These are phyloP conservation scores for Chloris gayana DNA, from an alignment of 176 grass and related monocot species.

Conservation along the genomic window DNA sequence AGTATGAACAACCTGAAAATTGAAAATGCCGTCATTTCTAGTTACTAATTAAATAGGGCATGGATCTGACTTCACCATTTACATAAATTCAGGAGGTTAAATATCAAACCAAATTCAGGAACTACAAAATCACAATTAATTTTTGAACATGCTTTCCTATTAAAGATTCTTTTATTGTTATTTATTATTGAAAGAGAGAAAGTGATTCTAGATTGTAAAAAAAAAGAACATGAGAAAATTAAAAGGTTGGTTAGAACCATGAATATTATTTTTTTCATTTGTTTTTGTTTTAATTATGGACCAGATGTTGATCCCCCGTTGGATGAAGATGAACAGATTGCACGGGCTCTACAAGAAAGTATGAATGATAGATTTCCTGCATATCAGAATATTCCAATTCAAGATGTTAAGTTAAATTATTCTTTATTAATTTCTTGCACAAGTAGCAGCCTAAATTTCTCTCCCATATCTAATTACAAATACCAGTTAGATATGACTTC, in stretches of 20 bases:
- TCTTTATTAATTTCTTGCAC: conserved; percentile 15
- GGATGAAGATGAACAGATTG: conserved; percentile 84
- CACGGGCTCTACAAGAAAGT: conserved; percentile 86
- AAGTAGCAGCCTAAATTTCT: background rate
- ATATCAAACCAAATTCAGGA: background rate
- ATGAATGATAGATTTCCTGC: conserved; percentile 57
- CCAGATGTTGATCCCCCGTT: conserved; percentile 38
- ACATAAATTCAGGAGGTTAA: background rate
- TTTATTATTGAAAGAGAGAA: background rate
- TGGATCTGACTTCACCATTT: background rate
- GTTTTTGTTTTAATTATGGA: conserved; percentile 24
- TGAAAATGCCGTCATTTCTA: conserved; percentile 7
- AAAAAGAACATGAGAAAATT: conserved; percentile 21
- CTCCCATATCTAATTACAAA: background rate
- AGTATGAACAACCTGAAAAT: background rate
- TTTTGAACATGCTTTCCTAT: conserved; percentile 16
- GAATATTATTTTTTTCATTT: conserved; percentile 29
- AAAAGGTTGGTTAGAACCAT: conserved; percentile 15
- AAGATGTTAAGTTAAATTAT: conserved; percentile 22
- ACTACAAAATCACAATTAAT: background rate
- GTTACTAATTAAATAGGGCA: background rate
- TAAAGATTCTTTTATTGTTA: conserved; percentile 12
- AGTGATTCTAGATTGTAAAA: conserved; percentile 23
- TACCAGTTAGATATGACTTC: background rate
- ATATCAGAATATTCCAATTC: conserved; percentile 30